Base-by-base conservation (phyloP, 345 rosid genomes). In the Schrenkiella parvula region DNA sequence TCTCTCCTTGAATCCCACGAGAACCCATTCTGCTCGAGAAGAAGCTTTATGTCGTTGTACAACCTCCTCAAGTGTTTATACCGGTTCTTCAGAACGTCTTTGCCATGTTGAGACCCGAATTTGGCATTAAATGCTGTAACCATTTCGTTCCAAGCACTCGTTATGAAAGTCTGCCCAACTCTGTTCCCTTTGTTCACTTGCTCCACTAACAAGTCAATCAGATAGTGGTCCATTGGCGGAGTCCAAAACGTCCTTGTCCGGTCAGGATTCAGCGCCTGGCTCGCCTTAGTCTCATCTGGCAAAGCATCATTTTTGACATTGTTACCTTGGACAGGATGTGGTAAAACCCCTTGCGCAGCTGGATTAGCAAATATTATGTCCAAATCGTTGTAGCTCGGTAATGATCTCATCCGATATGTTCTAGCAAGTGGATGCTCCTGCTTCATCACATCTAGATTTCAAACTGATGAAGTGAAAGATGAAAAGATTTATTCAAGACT, bases 181-280 rank as follows among this genome's bases (percentile, higher is more conserved):
- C 83, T 92, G 72, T 89, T 88, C 77, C 98, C 95, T 81, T 68
- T 82, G 47, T 76, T 80, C 71, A 84, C 90, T 75, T 92, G 98
- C 32, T 84, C 88, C 35, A 88, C 80, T 63, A 92, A 79, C 83
- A 89, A 83, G 34, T 89, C 95, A 77, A 92, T 80, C 60, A 92
- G 82, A 78, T 79, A 78, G 37, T 82, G 86, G 73, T 89, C 98
- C 98, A 92, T 92, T n/a, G 88, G 96, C 3, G 93, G 91, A 0
- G 95, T 88, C 96, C 96, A 89, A 72, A 83, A 88, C 21, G 96
- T 92, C 78, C 98, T 81, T 1, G 86, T 85, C 29, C 98, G 92
- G 72, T 88, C 92, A 68, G 68, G 31, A 64, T 29, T 31, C n/a
- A 77, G 61, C 62, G 54, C 73, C 29, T 70, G 80, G 50, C 68